These are phyloP conservation scores for Thymus quinquecostatus DNA, from an alignment of 257 asterid species.

Conservation along the genomic window DNA sequence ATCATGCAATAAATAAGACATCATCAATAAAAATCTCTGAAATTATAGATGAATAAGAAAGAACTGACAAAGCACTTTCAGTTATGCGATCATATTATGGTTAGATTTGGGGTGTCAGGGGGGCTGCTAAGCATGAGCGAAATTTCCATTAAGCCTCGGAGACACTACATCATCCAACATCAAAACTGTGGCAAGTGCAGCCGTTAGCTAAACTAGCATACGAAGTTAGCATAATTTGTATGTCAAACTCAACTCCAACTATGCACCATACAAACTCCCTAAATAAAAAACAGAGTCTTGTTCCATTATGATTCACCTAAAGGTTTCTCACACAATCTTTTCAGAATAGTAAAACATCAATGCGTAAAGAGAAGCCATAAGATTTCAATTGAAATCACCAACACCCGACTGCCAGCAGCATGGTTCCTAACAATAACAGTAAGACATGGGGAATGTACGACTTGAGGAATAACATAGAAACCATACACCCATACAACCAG, in stretches of 20 bases:
- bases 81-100: neutral
- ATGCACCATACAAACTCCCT: conserved; percentile 8
- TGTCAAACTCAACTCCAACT: conserved; percentile 15
- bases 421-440: neutral
- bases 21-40: conserved; percentile 13
- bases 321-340: neutral
- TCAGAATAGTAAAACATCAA: neutral
- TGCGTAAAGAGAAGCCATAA: neutral
- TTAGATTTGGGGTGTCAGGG: neutral
- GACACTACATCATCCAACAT: conserved; percentile 5
- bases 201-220: conserved; percentile 8
- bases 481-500: neutral
- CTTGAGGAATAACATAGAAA: neutral
- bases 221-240: neutral
- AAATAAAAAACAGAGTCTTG: neutral
- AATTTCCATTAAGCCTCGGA: neutral
- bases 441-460: neutral
- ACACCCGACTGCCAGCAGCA: conserved; percentile 2
- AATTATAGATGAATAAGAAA: conserved; percentile 5
- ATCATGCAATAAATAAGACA: neutral
- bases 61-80: neutral
- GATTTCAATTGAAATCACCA: conserved; percentile 11
- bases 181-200: neutral
- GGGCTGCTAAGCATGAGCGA: neutral
- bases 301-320: conserved; percentile 13